These are phyloP conservation scores for Poterioochromonas sp. DNA, from an alignment of 352 stramenopile genomes.

Conservation along the genomic window DNA sequence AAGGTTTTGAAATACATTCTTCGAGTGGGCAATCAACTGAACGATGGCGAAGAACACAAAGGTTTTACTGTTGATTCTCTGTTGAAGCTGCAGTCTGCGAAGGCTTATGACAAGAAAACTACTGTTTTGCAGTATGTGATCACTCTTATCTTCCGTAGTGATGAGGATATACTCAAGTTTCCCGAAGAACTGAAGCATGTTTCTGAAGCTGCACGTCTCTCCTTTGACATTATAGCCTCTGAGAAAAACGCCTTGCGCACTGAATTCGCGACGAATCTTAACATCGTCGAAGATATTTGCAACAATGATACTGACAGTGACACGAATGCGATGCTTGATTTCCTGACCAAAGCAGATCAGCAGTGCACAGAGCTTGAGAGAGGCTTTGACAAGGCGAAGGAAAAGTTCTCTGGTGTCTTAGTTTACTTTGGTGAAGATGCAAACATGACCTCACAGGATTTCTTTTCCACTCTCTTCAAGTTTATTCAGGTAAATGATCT, in stretches of 20 bases:
- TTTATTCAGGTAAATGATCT: slow-evolving; percentile 48
- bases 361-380: slow-evolving; percentile 48
- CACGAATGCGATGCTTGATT: slow-evolving; percentile 48
- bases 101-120: slow-evolving; percentile 88
- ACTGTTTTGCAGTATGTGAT: slow-evolving; percentile 95
- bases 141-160: slow-evolving; percentile 86
- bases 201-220: slow-evolving; percentile 61
- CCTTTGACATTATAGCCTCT: slow-evolving; percentile 48
- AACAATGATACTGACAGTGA: slow-evolving; percentile 45
- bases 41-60: slow-evolving; percentile 65
- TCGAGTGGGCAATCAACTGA: slow-evolving; percentile 90
- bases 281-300: slow-evolving; percentile 44
- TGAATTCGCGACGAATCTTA: slow-evolving; percentile 50
- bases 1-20: slow-evolving; percentile 91
- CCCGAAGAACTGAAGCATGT: slow-evolving; percentile 72
- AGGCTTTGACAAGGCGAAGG: neutral
- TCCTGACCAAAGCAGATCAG: slow-evolving; percentile 56
- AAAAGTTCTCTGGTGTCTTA: slow-evolving; percentile 50
- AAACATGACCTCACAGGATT: slow-evolving; percentile 54
- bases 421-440: slow-evolving; percentile 66
- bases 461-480: slow-evolving; percentile 59
- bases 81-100: slow-evolving; percentile 67
- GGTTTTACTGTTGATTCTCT: slow-evolving; percentile 91
- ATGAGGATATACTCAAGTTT: slow-evolving; percentile 79
- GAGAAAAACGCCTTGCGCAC: slow-evolving; percentile 50